Conservation (phyloP, 2,329 filamentous ascomycete species). For the Fusarium abutilonis region DNA sequence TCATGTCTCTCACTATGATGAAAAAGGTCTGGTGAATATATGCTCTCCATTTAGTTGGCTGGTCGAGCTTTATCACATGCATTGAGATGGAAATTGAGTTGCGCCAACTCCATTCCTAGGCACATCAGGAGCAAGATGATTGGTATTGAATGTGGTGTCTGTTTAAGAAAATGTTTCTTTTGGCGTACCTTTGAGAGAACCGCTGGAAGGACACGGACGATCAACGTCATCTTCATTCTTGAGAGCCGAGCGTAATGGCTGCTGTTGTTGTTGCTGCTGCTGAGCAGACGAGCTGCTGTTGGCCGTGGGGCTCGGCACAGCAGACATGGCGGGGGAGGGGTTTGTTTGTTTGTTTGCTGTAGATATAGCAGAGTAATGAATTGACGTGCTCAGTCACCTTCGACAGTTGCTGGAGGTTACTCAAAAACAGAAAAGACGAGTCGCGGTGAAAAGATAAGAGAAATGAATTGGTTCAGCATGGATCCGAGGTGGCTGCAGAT, state of each 20-base stretch:
- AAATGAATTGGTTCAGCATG: constrained; percentile 29
- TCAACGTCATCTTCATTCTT: constrained; percentile 57
- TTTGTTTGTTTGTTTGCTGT: constrained; percentile 2
- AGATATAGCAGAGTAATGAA: background rate
- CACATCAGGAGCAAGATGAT: background rate
- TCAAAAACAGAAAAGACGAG: constrained; percentile 17
- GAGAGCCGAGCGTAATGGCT: constrained; percentile 55
- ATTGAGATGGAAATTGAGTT: constrained; percentile 11
- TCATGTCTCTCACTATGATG: background rate
- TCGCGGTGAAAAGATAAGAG: constrained; percentile 22
- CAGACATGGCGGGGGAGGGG: constrained; percentile 42
- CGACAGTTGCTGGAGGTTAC: background rate
- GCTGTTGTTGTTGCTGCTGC: constrained; percentile 18
- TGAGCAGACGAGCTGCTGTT: constrained; percentile 33
- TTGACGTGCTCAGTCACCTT: background rate
- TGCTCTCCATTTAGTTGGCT: background rate
- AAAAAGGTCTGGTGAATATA: background rate
- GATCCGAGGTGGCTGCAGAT: constrained; percentile 38
- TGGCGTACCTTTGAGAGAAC: constrained; percentile 57
- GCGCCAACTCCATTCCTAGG: background rate
- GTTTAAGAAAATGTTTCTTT: background rate
- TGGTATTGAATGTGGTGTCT: background rate
- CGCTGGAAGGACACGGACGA: constrained; percentile 50
- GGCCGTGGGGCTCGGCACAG: constrained; percentile 38
- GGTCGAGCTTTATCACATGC: constrained; percentile 12